phyloP scores from a whole-genome alignment of 345 rosid genomes.

The Limnanthes douglasii region DNA sequence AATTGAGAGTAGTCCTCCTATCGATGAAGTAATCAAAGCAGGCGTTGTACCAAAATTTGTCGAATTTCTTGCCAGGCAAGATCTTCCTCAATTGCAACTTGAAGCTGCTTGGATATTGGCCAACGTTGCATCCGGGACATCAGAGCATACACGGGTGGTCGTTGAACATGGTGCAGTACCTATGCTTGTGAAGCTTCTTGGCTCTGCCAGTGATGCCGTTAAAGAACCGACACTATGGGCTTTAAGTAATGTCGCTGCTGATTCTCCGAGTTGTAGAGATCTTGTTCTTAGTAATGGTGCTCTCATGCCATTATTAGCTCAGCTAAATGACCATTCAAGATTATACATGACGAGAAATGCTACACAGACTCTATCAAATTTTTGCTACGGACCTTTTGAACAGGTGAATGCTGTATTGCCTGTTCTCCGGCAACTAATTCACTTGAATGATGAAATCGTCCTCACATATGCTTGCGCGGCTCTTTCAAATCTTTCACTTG shows the following conservation, averaged over 20 bases:
- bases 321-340: conserved; percentile 48
- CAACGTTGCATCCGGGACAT: conserved; percentile 82
- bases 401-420: conserved; percentile 79
- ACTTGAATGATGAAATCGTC: conserved; percentile 69
- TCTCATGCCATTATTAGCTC: conserved; percentile 46
- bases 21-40: conserved; percentile 74
- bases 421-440: conserved; percentile 54
- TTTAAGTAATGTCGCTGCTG: conserved; percentile 70
- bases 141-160: conserved; percentile 70
- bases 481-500: conserved; percentile 35
- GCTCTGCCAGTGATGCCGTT: conserved; percentile 72
- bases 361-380: conserved; percentile 63
- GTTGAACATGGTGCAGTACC: conserved; percentile 81
- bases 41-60: conserved; percentile 72
- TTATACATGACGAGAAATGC: conserved; percentile 67
- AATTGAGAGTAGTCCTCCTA: conserved; percentile 76
- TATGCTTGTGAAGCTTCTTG: conserved; percentile 63
- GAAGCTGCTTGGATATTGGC: conserved; percentile 93
- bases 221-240: conserved; percentile 89
- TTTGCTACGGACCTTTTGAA: conserved; percentile 63
- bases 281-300: conserved; percentile 59
- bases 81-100: conserved; percentile 67
- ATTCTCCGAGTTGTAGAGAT: conserved; percentile 57
- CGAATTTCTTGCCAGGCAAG: conserved; percentile 68
- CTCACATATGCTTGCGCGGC: conserved; percentile 91